phyloP scores from a whole-genome alignment of 2,329 filamentous ascomycete species.

The Aspergillus sp. region DNA sequence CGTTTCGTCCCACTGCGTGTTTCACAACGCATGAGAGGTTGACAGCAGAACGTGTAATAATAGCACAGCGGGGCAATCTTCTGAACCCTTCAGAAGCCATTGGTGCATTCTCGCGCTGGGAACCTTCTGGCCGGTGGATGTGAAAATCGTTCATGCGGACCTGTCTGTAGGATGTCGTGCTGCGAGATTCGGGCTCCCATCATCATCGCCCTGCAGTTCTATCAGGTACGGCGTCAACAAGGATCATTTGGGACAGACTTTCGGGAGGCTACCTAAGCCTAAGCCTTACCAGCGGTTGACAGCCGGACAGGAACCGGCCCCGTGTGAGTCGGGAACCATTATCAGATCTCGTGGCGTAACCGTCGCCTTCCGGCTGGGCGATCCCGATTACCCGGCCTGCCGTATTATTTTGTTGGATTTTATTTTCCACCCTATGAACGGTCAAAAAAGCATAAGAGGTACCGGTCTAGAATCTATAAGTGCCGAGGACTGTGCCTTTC shows the following conservation, averaged over 20 bases:
- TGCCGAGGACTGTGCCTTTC: neutral
- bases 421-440: neutral
- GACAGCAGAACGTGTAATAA: neutral
- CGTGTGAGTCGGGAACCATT: neutral
- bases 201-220: neutral
- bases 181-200: neutral
- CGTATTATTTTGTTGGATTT: neutral
- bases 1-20: slow-evolving; percentile 3
- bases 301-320: neutral
- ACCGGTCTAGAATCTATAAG: neutral
- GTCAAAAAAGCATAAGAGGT: neutral
- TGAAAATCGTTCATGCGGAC: neutral
- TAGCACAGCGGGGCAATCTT: slow-evolving; percentile 1
- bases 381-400: slow-evolving; percentile 9
- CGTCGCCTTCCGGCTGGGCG: slow-evolving; percentile 1
- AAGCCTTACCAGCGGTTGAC: neutral
- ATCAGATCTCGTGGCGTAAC: slow-evolving; percentile 3
- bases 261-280: neutral
- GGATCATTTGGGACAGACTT: neutral
- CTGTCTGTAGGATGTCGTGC: neutral
- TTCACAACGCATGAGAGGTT: slow-evolving; percentile 1
- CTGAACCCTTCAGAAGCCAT: neutral
- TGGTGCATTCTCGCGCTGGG: neutral
- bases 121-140: neutral
- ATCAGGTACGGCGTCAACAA: neutral